Evolutionary conservation across 352 stramenopile species (phyloP), one percentile per base, ranked within the genome.

Genomic region (Phytophthora cajani): DNA sequence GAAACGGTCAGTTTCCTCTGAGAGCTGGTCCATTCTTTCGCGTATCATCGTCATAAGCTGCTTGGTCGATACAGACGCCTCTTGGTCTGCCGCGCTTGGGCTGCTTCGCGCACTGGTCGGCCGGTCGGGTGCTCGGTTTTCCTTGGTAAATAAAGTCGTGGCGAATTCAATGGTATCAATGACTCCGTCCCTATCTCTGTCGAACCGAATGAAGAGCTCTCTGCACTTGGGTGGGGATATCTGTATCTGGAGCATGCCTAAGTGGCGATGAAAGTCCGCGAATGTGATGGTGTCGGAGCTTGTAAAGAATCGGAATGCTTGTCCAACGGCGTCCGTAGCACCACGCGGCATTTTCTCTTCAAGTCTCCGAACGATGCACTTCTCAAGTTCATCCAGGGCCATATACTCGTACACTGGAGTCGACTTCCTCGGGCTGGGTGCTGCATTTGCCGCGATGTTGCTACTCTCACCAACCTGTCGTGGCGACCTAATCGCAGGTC

Each of bases 141-240:
- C 58, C 23, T 87, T 87, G 21, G 59, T 65, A 68, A 90, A 90
- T 3, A 93, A 58, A n/a, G 75, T 79, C 0, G 77, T 64, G 0
- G 79, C 85, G 54, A 94, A 92, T 56, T 94, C 87, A 21, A 85
- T 75, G 10, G 89, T 66, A 23, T 93, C 85, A 44, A 94, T 87
- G 14, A 81, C 73, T 8, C 83, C 85, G 52, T 87, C 82, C 0
- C 80, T 58, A 36, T 93, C 80, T 23, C 77, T 60, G 61, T 94
- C 87, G 36, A 91, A 88, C 1, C 70, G 77, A n/a, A 80, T 60
- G 49, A 94, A 94, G 1, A 93, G 79, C 44, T 84, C 80, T 5
- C 71, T 74, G 53, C 80, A 86, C 62, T 92, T 92, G 14, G 66
- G 52, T 0, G 67, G 56, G 0, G 85, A 87, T 32, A 94, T 61